phyloP scores from a whole-genome alignment of 768 basidiomycete genomes.

The Pholiota conissans region DNA sequence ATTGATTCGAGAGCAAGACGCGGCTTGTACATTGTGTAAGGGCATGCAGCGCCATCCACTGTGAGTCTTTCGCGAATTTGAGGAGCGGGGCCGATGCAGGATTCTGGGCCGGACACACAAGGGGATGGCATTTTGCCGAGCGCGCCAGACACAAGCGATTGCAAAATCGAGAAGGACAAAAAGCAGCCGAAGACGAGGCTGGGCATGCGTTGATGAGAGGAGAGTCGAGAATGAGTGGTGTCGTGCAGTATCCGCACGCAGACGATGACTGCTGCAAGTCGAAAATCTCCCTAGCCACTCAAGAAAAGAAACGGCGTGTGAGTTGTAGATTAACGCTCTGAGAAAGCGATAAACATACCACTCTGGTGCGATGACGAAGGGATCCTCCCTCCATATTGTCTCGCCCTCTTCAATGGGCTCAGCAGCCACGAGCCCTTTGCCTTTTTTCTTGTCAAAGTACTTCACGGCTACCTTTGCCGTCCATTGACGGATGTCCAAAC shows the following conservation, averaged over 20 bases:
- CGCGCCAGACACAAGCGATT: slow-evolving; percentile 74
- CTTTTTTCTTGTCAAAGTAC: slow-evolving; percentile 69
- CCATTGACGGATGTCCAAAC: slow-evolving; percentile 63
- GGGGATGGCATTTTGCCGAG: slow-evolving; percentile 61
- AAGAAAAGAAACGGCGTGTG: slow-evolving; percentile 4
- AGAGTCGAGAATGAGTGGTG: slow-evolving; percentile 48
- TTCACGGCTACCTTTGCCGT: slow-evolving; percentile 63
- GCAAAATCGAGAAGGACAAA: slow-evolving; percentile 75
- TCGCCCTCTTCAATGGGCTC: slow-evolving; percentile 71
- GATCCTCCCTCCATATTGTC: slow-evolving; percentile 83
- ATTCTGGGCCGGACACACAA: slow-evolving; percentile 77
- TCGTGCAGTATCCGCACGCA: slow-evolving; percentile 77
- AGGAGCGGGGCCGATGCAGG: slow-evolving; percentile 64
- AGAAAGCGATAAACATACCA: slow-evolving; percentile 45
- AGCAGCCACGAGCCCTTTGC: slow-evolving; percentile 80
- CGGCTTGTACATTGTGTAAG: slow-evolving; percentile 65
- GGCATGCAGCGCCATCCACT: slow-evolving; percentile 80
- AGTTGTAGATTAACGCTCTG: not conserved
- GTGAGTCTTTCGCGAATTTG: slow-evolving; percentile 52
- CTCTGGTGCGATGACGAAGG: slow-evolving; percentile 79
- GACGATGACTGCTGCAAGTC: slow-evolving; percentile 58
- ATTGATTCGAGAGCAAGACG: slow-evolving; percentile 54
- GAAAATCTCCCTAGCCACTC: slow-evolving; percentile 66
- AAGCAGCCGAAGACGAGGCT: slow-evolving; percentile 35
- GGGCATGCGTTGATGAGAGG: slow-evolving; percentile 55